Evolutionary conservation across 768 basidiomycete species (phyloP), one percentile per base, ranked within the genome.

Genomic region (Boletus pseudo-olivaceus): DNA sequence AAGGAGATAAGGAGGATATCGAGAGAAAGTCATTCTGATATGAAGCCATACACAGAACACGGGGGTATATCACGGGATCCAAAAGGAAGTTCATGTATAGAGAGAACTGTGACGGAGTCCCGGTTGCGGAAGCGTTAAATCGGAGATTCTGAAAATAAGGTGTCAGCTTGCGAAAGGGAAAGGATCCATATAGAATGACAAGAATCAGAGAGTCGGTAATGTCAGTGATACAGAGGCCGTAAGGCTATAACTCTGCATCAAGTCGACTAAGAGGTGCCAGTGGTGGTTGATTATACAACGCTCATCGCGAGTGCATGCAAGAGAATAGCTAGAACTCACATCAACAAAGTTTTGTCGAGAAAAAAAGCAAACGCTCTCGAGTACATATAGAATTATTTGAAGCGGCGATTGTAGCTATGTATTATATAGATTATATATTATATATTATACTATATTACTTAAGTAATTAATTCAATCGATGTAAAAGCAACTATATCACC

Each of bases 261-360:
- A 68, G 80, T 91, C 86, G 84, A 89, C 88, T 90, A 90, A 90
- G 88, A 91, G 89, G 88, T 90, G 87, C 89, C 88, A 91, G 82
- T 80, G 50, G 66, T 72, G 77, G 79, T 79, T 82, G 85, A 73
- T 65, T 66, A 67, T 77, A 81, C 87, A 88, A 90, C 88, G 80
- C 89, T 91, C 89, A 80, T 91, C 89, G 82, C 79, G 63, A 60
- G 37, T 47, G 50, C 19, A n/a, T 9, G 26, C 8, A 26, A 27
- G 14, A 53, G 4, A 60, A 47, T 11, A 19, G 8, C 2, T 35
- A n/a, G 26, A 8, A 69, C 66, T 67, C 42, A 67, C 65, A 11
- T 52, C 15, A 4, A 29, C 30, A 11, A 35, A 30, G 8, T 44
- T 8, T 7, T 17, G 7, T 30, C 3, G 3, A 9, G 33, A 41